These are phyloP conservation scores for Fusarium sp. DNA, from an alignment of 2,329 filamentous ascomycete species.

Conservation along the genomic window DNA sequence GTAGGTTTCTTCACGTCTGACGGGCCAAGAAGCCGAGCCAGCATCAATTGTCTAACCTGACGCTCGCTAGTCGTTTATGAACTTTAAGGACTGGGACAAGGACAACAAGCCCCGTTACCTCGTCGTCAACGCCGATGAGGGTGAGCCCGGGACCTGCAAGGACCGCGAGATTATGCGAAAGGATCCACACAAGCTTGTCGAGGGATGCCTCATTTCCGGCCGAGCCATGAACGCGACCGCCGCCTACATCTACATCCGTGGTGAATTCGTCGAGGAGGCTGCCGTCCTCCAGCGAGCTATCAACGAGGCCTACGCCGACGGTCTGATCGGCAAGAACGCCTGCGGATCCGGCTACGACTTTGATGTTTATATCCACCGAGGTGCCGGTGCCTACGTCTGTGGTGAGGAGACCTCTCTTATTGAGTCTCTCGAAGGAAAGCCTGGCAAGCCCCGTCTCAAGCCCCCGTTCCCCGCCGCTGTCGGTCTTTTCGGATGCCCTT, in stretches of 20 bases:
- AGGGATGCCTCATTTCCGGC: constrained; percentile 95
- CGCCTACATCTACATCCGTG: constrained; percentile 99
- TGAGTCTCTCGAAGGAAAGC: constrained; percentile 97
- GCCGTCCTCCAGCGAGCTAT: constrained; percentile 93
- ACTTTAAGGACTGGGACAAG: constrained; percentile 99
- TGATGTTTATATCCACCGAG: constrained; percentile 95
- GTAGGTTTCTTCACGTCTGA: constrained; percentile 63
- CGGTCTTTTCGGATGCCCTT: constrained; percentile 97
- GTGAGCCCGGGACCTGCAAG: constrained; percentile 98
- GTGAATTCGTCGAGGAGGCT: constrained; percentile 97
- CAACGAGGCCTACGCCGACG: constrained; percentile 95
- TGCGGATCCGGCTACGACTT: constrained; percentile 98
- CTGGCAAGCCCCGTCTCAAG: constrained; percentile 98
- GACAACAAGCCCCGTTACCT: constrained; percentile 95
- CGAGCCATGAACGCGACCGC: constrained; percentile 99
- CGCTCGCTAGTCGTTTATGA: constrained; percentile 89
- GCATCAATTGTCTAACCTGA: constrained; percentile 38
- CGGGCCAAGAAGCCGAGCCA: constrained; percentile 32
- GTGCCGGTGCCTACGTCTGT: constrained; percentile 97
- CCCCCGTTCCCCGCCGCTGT: constrained; percentile 97
- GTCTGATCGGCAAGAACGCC: constrained; percentile 97
- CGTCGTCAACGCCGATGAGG: constrained; percentile 98
- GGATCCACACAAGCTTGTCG: constrained; percentile 98
- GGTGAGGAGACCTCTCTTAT: constrained; percentile 98
- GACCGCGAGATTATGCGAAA: constrained; percentile 99